These are phyloP conservation scores for Phytophthora fragariaefolia DNA, from an alignment of 352 stramenopile species.

Conservation along the genomic window DNA sequence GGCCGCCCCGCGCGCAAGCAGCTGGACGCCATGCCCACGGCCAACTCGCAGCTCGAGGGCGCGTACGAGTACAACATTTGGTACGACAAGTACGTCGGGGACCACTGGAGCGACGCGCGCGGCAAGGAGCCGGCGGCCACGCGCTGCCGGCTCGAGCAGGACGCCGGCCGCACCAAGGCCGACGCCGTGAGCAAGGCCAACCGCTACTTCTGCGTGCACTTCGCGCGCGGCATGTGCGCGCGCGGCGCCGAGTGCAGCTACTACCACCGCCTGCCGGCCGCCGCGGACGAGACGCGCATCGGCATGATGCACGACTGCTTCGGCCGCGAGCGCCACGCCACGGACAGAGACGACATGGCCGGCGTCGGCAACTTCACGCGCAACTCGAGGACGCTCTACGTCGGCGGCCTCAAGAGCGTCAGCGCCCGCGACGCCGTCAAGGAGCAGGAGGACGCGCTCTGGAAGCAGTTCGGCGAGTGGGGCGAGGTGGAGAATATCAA, in stretches of 20 bases:
- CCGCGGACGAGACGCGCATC: slow-evolving; percentile 74
- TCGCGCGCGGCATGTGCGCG: slow-evolving; percentile 92
- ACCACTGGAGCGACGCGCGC: slow-evolving; percentile 89
- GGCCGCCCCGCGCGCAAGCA: slow-evolving; percentile 90
- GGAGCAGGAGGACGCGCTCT: slow-evolving; percentile 71
- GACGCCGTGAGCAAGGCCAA: slow-evolving; percentile 88
- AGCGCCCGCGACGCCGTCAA: slow-evolving; percentile 51
- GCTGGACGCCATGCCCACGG: slow-evolving; percentile 87
- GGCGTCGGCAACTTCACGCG: slow-evolving; percentile 92
- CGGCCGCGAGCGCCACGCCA: slow-evolving; percentile 89
- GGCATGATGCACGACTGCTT: slow-evolving; percentile 94
- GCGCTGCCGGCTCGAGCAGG: slow-evolving; percentile 82
- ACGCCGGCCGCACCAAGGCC: slow-evolving; percentile 93
- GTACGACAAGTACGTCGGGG: slow-evolving; percentile 94
- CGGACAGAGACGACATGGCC: slow-evolving; percentile 93
- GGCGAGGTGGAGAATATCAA: slow-evolving; percentile 95
- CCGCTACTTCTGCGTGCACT: slow-evolving; percentile 93
- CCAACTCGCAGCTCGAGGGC: slow-evolving; percentile 90
- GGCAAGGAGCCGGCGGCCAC: slow-evolving; percentile 88
- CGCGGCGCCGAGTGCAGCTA: slow-evolving; percentile 91
- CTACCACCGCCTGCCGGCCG: slow-evolving; percentile 89
- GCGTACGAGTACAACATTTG: slow-evolving; percentile 96
- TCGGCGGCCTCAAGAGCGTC: slow-evolving; percentile 82
- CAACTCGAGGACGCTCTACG: slow-evolving; percentile 92
- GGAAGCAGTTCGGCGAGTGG: slow-evolving; percentile 93